These are phyloP conservation scores for Ceratocystis variospora DNA, from an alignment of 2,329 filamentous ascomycete species.

Conservation along the genomic window DNA sequence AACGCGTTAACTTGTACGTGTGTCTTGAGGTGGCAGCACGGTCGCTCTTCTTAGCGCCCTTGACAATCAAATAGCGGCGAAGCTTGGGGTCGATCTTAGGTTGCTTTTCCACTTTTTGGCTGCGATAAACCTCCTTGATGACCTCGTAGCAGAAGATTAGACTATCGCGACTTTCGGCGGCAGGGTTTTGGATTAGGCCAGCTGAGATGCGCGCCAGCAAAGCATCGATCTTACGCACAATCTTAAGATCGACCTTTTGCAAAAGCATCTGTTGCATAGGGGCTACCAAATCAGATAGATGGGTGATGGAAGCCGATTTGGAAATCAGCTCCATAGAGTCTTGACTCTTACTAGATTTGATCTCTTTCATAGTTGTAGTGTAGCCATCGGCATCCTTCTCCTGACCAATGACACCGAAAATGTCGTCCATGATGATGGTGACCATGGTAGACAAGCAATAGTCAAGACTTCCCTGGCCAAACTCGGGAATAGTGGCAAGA, in stretches of 20 bases:
- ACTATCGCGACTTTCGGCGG: slow-evolving; percentile 63
- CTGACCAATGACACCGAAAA: slow-evolving; percentile 81
- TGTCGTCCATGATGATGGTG: slow-evolving; percentile 87
- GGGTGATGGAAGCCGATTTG: slow-evolving; percentile 61
- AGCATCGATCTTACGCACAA: slow-evolving; percentile 82
- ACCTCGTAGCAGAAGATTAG: slow-evolving; percentile 94
- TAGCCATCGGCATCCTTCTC: slow-evolving; percentile 97
- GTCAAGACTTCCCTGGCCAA: slow-evolving; percentile 71
- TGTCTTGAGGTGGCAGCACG: slow-evolving; percentile 63
- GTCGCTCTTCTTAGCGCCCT: slow-evolving; percentile 60
- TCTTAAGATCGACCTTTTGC: slow-evolving; percentile 70
- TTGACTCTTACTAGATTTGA: slow-evolving; percentile 95
- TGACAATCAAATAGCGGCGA: slow-evolving; percentile 67
- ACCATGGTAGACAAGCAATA: slow-evolving; percentile 72
- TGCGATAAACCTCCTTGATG: slow-evolving; percentile 71
- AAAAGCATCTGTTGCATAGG: slow-evolving; percentile 67
- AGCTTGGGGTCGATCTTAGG: slow-evolving; percentile 47
- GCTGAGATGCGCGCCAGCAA: slow-evolving; percentile 69
- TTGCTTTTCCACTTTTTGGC: slow-evolving; percentile 38
- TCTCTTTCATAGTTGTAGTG: slow-evolving; percentile 87
- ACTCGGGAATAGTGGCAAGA: slow-evolving; percentile 56
- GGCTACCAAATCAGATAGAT: slow-evolving; percentile 59
- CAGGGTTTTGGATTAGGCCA: slow-evolving; percentile 70
- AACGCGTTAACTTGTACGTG: slow-evolving; percentile 74
- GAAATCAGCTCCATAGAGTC: slow-evolving; percentile 93